phyloP scores from a whole-genome alignment of 441 rosid genomes.

The Eruca vesicaria region DNA sequence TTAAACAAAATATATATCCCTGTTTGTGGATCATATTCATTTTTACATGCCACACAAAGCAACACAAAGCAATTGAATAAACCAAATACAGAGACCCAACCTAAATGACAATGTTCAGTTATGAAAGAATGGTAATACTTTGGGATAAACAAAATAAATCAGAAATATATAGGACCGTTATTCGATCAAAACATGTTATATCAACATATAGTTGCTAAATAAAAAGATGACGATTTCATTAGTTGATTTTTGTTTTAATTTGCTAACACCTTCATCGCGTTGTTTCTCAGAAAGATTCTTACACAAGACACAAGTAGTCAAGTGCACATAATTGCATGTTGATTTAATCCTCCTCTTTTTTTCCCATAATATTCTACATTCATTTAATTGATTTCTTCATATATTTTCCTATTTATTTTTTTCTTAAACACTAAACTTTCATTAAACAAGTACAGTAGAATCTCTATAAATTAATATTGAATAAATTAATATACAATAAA shows the following conservation, averaged over 20 bases:
- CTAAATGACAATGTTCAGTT: neutral
- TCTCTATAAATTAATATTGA: no score
- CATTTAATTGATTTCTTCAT: neutral
- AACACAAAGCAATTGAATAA: neutral
- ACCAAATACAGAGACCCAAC: neutral
- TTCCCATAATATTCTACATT: neutral
- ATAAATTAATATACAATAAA: no score
- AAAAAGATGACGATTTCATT: neutral
- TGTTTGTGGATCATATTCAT: no score
- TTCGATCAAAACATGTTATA: neutral
- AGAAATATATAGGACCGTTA: neutral
- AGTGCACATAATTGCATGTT: neutral
- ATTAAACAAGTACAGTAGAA: no score
- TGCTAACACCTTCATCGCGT: neutral
- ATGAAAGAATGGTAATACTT: neutral
- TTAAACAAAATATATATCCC: no score
- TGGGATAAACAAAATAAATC: neutral
- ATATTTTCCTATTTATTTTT: no score
- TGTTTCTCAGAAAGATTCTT: neutral
- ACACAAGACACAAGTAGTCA: neutral
- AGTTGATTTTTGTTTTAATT: neutral
- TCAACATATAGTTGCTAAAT: neutral
- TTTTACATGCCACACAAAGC: no score
- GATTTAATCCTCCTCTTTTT: neutral
- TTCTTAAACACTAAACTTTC: no score